Percentiles rank a stretch among this genome's conserved stretches.
phyloP scores from a whole-genome alignment of 495 filamentous ascomycete genomes.

The Letharia columbiana region DNA sequence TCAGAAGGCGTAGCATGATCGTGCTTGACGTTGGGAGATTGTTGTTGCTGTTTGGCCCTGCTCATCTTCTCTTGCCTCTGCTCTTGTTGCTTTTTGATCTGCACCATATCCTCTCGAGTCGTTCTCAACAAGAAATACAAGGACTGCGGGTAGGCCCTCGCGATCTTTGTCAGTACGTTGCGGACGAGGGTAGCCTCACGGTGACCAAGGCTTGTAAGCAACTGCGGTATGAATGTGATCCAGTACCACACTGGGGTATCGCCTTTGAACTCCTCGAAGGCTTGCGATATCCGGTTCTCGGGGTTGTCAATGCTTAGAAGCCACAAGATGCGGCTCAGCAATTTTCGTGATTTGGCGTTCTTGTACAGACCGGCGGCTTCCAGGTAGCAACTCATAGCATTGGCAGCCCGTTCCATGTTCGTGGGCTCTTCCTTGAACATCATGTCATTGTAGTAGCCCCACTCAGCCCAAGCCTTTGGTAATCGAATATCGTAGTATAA shows the following conservation, averaged over 20 bases:
- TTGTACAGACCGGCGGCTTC: constrained; percentile 95
- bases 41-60: constrained; percentile 34
- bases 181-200: constrained; percentile 83
- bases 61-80: constrained; percentile 60
- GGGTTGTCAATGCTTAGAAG: constrained; percentile 87
- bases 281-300: constrained; percentile 64
- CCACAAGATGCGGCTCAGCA: constrained; percentile 94
- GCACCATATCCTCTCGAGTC: constrained; percentile 85
- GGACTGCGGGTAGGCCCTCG: constrained; percentile 87
- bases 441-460: constrained; percentile 95
- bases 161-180: constrained; percentile 79
- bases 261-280: constrained; percentile 90
- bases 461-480: constrained; percentile 98
- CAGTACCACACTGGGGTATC: constrained; percentile 98
- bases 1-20: constrained; percentile 33
- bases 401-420: constrained; percentile 71
- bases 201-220: constrained; percentile 79
- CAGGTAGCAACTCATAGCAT: constrained; percentile 90
- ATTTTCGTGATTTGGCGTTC: constrained; percentile 89
- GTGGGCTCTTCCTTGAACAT: constrained; percentile 83
- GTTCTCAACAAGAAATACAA: constrained; percentile 92
- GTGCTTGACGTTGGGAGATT: constrained; percentile 42
- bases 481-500: constrained; percentile 90
- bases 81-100: constrained; percentile 83
- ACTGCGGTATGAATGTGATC: constrained; percentile 97